phyloP scores from a whole-genome alignment of 2,329 filamentous ascomycete species.

The Epichloe brachyelytri region DNA sequence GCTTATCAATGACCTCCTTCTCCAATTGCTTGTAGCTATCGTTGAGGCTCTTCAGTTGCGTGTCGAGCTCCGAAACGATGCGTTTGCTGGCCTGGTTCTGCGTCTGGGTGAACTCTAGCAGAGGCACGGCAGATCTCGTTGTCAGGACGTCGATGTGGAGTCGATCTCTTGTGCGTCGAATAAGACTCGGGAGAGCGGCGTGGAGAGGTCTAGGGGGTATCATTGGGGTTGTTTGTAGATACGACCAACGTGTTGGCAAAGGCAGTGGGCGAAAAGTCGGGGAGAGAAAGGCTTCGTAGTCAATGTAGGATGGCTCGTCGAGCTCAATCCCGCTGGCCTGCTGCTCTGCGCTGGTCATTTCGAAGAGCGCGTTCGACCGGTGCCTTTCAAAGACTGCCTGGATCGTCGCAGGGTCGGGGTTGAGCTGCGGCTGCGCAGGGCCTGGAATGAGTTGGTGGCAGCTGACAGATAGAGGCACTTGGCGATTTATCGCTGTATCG shows the following conservation, averaged over 20 bases:
- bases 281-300: constrained; percentile 83
- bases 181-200: constrained; percentile 80
- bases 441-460: too few relatives aligned
- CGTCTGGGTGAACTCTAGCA: constrained; percentile 64
- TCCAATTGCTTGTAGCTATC: constrained; percentile 78
- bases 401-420: not conserved
- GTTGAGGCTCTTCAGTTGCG: constrained; percentile 67
- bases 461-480: too few relatives aligned
- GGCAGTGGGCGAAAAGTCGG: constrained; percentile 63
- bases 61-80: constrained; percentile 65
- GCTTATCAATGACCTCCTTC: constrained; percentile 73
- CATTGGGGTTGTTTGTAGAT: constrained; percentile 81
- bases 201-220: constrained; percentile 84
- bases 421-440: too few relatives aligned
- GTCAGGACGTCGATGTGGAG: constrained; percentile 88
- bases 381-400: too few relatives aligned
- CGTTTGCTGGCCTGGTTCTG: constrained; percentile 60
- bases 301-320: constrained; percentile 73
- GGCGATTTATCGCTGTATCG: too few relatives aligned
- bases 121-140: constrained; percentile 67
- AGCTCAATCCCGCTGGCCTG: constrained; percentile 13
- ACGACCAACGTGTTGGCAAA: constrained; percentile 87
- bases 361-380: not conserved
- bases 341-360: not conserved
- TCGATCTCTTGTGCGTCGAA: constrained; percentile 97